phyloP scores from a whole-genome alignment of 2,329 filamentous ascomycete species.

The Raffaelea arxii region DNA sequence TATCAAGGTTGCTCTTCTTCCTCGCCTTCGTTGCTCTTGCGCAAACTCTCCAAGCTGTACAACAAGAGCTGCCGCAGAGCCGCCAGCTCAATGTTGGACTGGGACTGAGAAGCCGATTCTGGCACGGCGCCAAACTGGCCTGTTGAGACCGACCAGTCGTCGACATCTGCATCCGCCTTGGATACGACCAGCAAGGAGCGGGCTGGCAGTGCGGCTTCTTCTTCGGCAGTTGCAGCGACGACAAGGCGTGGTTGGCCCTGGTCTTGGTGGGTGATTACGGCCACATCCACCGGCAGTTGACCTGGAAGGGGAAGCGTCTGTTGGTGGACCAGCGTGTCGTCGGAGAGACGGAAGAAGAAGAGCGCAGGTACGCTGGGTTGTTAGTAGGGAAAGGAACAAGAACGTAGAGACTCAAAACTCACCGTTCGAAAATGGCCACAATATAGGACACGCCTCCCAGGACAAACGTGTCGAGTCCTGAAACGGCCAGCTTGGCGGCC shows the following conservation, averaged over 20 bases:
- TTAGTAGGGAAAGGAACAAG: constrained; percentile 1
- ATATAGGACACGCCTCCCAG: constrained; percentile 19
- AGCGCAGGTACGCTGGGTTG: constrained; percentile 45
- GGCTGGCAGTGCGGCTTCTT: background rate
- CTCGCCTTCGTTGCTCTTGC: constrained; percentile 29
- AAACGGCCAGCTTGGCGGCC: constrained; percentile 35
- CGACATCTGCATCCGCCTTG: background rate
- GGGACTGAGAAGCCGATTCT: constrained; percentile 12
- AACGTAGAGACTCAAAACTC: constrained; percentile 16
- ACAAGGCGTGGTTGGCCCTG: constrained; percentile 7
- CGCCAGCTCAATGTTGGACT: constrained; percentile 17
- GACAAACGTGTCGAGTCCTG: constrained; percentile 26
- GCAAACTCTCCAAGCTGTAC: constrained; percentile 36
- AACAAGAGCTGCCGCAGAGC: constrained; percentile 32
- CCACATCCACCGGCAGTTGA: constrained; percentile 41
- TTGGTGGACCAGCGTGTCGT: constrained; percentile 36
- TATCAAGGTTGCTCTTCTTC: background rate
- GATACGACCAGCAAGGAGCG: background rate
- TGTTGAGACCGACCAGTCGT: background rate
- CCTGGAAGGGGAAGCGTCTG: constrained; percentile 48
- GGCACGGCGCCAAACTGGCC: background rate
- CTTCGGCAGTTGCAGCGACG: constrained; percentile 2
- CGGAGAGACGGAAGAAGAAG: constrained; percentile 51
- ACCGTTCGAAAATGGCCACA: constrained; percentile 34
- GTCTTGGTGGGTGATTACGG: constrained; percentile 18